A percentile compares a stretch with the other conserved stretches of the same genome.
phyloP scores from a whole-genome alignment of 192 early-diverging fungal genomes.

The Chytriomyces sp. region DNA sequence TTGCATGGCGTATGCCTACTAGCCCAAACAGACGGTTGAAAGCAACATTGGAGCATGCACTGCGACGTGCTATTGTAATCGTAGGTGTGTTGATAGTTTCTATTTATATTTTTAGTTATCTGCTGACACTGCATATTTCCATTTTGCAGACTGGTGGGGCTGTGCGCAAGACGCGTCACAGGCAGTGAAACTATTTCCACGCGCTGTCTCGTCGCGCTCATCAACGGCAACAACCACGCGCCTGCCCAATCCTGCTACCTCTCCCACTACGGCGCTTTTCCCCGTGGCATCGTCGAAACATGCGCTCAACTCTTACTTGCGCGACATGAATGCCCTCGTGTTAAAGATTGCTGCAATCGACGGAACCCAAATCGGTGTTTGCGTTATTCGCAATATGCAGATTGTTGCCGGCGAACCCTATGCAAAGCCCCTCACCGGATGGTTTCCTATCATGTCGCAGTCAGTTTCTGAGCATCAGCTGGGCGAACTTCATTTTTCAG shows the following conservation, averaged over 20 bases:
- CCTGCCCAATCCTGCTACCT: background rate
- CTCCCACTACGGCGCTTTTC: constrained; percentile 24
- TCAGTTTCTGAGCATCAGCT: background rate
- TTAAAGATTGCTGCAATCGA: constrained; percentile 21
- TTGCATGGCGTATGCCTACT: constrained; percentile 1
- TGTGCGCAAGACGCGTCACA: constrained; percentile 22
- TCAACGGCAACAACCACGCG: background rate
- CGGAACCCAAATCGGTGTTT: constrained; percentile 11
- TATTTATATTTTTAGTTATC: too few species aligned
- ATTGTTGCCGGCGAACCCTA: constrained; percentile 17
- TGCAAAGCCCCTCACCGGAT: constrained; percentile 36
- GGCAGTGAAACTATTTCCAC: constrained; percentile 9
- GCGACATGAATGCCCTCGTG: constrained; percentile 44
- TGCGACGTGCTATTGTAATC: constrained; percentile 24
- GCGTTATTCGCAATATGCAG: constrained; percentile 15
- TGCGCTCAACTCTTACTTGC: constrained; percentile 40
- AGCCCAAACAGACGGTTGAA: background rate
- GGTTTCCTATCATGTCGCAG: constrained; percentile 37
- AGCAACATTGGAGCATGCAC: background rate
- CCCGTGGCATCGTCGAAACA: constrained; percentile 42
- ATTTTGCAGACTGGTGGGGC: constrained; percentile 39
- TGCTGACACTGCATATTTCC: too few species aligned
- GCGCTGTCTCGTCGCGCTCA: background rate
- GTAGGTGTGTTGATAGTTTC: background rate
- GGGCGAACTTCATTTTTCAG: constrained; percentile 35